Evolutionary conservation across 176 grass and related monocot genomes (phyloP), one percentile per base, ranked within the genome.

Genomic region (Musa itinerans): DNA sequence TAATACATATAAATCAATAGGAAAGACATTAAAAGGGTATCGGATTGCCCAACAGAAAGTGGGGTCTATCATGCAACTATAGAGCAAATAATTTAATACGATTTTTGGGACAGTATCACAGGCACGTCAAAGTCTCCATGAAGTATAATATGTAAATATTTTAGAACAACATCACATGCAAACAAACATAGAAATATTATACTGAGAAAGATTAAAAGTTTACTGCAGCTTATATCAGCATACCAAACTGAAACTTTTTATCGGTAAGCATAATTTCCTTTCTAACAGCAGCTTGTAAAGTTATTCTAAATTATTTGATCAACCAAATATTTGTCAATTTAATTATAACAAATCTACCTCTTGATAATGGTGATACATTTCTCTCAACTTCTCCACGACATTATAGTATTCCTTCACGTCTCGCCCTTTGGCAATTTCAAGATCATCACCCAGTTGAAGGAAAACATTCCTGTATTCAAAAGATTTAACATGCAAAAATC

Each of bases 371-470:
- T 24, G 73, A 72, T 89, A 99, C 86, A 85, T 99, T 24, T 92
- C 69, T 89, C 76, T 92, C 59, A 99, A 76, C 81, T 79, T 92
- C 48, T 89, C 89, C 26, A 95, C 5, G 19, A 87, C 82, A 57
- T 72, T 87, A 78, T 83, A 77, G 79, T 95, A 94, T 79, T 77
- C 80, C 53, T 76, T 83, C 73, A 77, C 83, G 20, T 86, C 80
- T 82, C 81, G 87, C 72, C 82, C 76, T 87, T 95, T 86, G 21
- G 83, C 83, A 76, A 65, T 20, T 54, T 88, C 84, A 73, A 99
- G 83, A 67, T 99, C 88, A 57, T 92, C 73, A 49, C 87, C 65
- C 82, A 92, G 24, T 79, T 88, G 87, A 63, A 78, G 63, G 68
- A 89, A 92, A 58, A 90, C 83, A 53, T 84, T 82, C 69, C 89